These are phyloP conservation scores for Seiridium cupressi DNA, from an alignment of 2,329 filamentous ascomycete genomes.

Conservation along the genomic window DNA sequence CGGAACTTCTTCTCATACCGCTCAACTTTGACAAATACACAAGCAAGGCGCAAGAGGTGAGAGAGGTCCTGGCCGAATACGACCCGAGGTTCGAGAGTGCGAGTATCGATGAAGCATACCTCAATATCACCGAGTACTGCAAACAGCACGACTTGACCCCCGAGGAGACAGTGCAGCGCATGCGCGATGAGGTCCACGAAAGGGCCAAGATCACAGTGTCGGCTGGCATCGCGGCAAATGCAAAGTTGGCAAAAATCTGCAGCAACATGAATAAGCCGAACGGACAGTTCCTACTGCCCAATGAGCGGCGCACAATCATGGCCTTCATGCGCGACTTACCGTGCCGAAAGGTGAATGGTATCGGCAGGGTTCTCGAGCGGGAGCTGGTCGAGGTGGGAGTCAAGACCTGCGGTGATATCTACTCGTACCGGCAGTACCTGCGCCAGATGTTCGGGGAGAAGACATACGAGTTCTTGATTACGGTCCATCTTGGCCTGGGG, in stretches of 20 bases:
- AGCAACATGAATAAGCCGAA: slow-evolving; percentile 97
- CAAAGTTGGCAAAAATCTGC: slow-evolving; percentile 90
- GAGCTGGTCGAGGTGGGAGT: slow-evolving; percentile 86
- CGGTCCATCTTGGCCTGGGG: slow-evolving; percentile 82
- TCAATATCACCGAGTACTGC: slow-evolving; percentile 92
- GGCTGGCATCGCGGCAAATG: slow-evolving; percentile 90
- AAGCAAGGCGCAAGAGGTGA: slow-evolving; percentile 84
- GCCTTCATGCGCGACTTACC: slow-evolving; percentile 81
- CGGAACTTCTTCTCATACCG: slow-evolving; percentile 76
- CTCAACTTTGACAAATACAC: slow-evolving; percentile 90
- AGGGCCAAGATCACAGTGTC: slow-evolving; percentile 84
- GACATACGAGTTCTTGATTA: slow-evolving; percentile 80
- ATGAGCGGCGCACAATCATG: slow-evolving; percentile 73
- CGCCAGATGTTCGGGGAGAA: slow-evolving; percentile 86
- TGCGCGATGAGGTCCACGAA: slow-evolving; percentile 74
- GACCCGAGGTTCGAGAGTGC: slow-evolving; percentile 90
- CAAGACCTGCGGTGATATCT: slow-evolving; percentile 86
- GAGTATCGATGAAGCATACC: slow-evolving; percentile 93
- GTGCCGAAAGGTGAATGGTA: slow-evolving; percentile 87
- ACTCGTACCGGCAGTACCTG: slow-evolving; percentile 70
- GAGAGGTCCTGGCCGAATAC: slow-evolving; percentile 79
- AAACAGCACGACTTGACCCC: slow-evolving; percentile 63
- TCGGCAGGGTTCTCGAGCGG: slow-evolving; percentile 91
- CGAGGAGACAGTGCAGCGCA: slow-evolving; percentile 71
- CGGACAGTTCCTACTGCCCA: slow-evolving; percentile 78